Evolutionary conservation across 2,329 filamentous ascomycete genomes (phyloP), one percentile per base, ranked within the genome.

Genomic region (Aureobasidium zeae): DNA sequence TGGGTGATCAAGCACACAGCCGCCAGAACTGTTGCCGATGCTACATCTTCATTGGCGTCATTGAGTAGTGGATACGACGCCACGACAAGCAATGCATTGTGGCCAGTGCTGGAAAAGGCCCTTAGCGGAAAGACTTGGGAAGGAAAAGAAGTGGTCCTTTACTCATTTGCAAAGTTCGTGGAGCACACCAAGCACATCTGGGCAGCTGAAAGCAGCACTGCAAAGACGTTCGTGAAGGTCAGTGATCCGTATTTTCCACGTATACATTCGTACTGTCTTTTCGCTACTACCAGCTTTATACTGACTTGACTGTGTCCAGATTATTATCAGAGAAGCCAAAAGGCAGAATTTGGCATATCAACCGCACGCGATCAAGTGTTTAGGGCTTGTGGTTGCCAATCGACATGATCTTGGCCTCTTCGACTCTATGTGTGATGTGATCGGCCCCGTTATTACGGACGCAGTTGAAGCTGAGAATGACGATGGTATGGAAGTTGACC

Each of bases 1-100:
- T 98, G 91, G 91, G 79, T 80, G 2, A 75, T 96, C 45, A 91
- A 93, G 61, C 89, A 96, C 55, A 85, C 86, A 0, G 83, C 83
- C 7, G 86, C 88, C 6, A 77, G 91, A 47, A 77, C 87, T 0
- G 75, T 89, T 8, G 86, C 86, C 1, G 82, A 84, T 33, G 77
- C 82, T 44, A 73, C 86, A 10, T 71, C 71, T 15, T 78, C 82
- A 1, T 73, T 88, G 19, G 55, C 59, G 17, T 51, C 51, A 51
- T 59, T 58, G 41, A 63, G 71, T 4, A 76, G 74, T 0, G 71
- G 76, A 31, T 76, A 86, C 42, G 48, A 50, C 22, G 69, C 73
- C 13, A 57, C 69, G 2, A 77, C 79, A 29, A 69, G 84, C 13
- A 68, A 72, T 51, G 66, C 67, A 12, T 68, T 95, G 16, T 98